Conservation (phyloP, 2,329 filamentous ascomycete species). For the Furcasterigmium sp. region DNA sequence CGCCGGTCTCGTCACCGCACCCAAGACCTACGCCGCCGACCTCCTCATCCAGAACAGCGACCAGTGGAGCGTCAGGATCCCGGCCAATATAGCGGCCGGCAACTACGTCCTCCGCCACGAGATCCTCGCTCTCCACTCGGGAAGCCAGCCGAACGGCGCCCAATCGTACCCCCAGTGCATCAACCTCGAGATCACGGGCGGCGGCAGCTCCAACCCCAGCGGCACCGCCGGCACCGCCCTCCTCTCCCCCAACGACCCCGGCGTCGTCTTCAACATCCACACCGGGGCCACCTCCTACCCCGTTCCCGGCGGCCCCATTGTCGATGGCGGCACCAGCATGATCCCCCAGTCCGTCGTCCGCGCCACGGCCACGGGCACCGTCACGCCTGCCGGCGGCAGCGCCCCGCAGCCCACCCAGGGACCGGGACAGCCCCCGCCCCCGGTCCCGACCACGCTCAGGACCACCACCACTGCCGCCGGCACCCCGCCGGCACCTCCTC, state of each 20-base stretch:
- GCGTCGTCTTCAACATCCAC: slow-evolving; percentile 53
- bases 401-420: not conserved
- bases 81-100: slow-evolving; percentile 37
- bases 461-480: not conserved
- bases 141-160: slow-evolving; percentile 33
- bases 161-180: slow-evolving; percentile 48
- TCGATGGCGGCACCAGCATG: slow-evolving; percentile 15
- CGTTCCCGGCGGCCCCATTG: slow-evolving; percentile 22
- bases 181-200: slow-evolving; percentile 50
- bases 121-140: slow-evolving; percentile 48
- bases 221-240: slow-evolving; percentile 46
- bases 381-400: slow-evolving; percentile 9
- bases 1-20: slow-evolving; percentile 23
- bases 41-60: slow-evolving; percentile 44
- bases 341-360: slow-evolving; percentile 11
- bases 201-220: slow-evolving; percentile 37
- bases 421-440: not conserved
- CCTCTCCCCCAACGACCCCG: slow-evolving; percentile 46
- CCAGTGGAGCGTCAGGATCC: slow-evolving; percentile 45
- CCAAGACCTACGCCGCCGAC: slow-evolving; percentile 31
- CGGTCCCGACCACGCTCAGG: slow-evolving; percentile 1
- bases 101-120: slow-evolving; percentile 53
- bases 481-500: slow-evolving; percentile 2
- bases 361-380: slow-evolving; percentile 12
- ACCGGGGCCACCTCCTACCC: slow-evolving; percentile 15